These are phyloP conservation scores for Didymella sp. DNA, from an alignment of 2,329 filamentous ascomycete species.

Conservation along the genomic window DNA sequence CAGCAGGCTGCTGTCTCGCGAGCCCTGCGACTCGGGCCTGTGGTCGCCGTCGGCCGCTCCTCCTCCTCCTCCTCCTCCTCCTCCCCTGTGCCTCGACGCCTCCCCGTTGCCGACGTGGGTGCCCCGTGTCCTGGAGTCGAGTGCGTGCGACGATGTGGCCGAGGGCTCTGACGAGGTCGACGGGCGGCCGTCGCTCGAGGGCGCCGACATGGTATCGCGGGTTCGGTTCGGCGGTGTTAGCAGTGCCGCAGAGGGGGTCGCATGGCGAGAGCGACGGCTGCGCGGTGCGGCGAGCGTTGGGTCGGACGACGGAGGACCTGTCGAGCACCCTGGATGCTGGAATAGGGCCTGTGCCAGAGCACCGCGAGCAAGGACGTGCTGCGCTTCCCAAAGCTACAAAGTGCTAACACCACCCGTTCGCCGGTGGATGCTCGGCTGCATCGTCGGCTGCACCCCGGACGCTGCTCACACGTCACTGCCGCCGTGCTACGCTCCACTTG, in stretches of 20 bases:
- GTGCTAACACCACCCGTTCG: slow-evolving; percentile 1
- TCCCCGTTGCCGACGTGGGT: slow-evolving; percentile 36
- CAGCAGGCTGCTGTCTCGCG: slow-evolving; percentile 23
- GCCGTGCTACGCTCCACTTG: neutral
- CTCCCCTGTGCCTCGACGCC: slow-evolving; percentile 21
- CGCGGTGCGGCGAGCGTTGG: neutral
- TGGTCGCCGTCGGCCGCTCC: slow-evolving; percentile 14
- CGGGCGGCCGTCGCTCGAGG: slow-evolving; percentile 44
- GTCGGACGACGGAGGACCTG: neutral
- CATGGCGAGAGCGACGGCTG: slow-evolving; percentile 34
- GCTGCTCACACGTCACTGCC: slow-evolving; percentile 4
- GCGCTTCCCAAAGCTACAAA: neutral
- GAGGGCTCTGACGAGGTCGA: slow-evolving; percentile 42
- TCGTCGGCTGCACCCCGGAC: slow-evolving; percentile 8
- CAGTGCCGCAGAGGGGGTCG: slow-evolving; percentile 25
- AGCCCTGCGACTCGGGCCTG: slow-evolving; percentile 20
- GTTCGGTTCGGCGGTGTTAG: slow-evolving; percentile 27
- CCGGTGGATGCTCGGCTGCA: neutral
- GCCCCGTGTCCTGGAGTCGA: slow-evolving; percentile 39
- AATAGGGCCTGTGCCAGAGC: neutral
- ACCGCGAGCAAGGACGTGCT: neutral
- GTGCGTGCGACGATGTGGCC: slow-evolving; percentile 41
- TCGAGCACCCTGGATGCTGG: neutral
- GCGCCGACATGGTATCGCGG: slow-evolving; percentile 37
- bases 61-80: too few relatives aligned